These are phyloP conservation scores for Dendrobium chrysotoxum DNA, from an alignment of 106 monocot genomes.

Conservation along the genomic window DNA sequence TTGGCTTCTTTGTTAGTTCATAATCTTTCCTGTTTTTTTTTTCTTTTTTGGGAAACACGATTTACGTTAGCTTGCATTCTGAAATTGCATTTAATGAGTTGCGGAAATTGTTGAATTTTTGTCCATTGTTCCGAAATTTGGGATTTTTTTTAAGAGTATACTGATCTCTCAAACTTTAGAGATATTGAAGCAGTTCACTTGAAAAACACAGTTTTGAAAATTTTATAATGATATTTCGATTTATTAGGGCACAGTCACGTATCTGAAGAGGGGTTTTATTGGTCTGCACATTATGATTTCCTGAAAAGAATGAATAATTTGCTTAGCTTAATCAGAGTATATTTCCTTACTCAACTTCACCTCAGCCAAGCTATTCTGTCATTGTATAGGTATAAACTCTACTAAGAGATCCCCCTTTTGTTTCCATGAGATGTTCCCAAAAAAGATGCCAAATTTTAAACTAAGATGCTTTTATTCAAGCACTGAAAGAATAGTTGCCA, in stretches of 20 bases:
- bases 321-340: neutral
- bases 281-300: too few species aligned
- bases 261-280: neutral
- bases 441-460: slow-evolving; percentile 18
- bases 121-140: neutral
- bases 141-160: neutral
- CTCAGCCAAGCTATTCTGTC: neutral
- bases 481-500: neutral
- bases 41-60: too few species aligned
- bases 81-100: neutral
- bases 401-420: neutral
- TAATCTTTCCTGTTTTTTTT: too few species aligned
- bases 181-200: neutral
- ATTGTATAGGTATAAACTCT: neutral
- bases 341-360: neutral
- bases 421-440: neutral
- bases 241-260: neutral
- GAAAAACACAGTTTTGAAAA: neutral
- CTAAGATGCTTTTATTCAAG: slow-evolving; percentile 13
- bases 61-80: neutral
- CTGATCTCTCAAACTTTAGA: neutral
- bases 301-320: too few species aligned
- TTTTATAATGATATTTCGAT: neutral
- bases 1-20: neutral
- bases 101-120: neutral